Evolutionary conservation across 2,329 filamentous ascomycete species (phyloP), one percentile per base, ranked within the genome.

Genomic region (Hymenotorrendiella dingleyae): DNA sequence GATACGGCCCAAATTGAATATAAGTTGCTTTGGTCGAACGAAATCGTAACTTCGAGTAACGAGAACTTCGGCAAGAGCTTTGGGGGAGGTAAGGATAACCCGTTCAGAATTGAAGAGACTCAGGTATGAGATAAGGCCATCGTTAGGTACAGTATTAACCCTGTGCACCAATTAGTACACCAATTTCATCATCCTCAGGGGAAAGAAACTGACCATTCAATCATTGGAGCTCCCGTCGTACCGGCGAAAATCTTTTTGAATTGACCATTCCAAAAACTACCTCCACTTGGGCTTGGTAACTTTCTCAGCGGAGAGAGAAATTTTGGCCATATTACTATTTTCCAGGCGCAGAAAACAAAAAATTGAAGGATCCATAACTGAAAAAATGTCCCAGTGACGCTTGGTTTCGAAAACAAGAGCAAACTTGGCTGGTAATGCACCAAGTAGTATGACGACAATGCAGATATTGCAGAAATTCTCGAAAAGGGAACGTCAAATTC

Each of bases 11-110:
- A 91, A 66, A 1, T 72, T 70, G 32, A 64, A 64, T 24, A 76
- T 67, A 22, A 86, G 53, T 19, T 70, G 57, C 1, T 54, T 40
- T 0, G 83, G 82, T 58, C 87, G 88, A 33, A 71, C 57, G 52
- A 86, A 90, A 29, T 83, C 76, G 59, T 89, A 88, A 50, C 71
- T 79, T 47, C 79, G 82, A 14, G 75, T 78, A 20, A 80, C 77
- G 4, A 89, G 69, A 7, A 88, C 73, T 61, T 90, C 84, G 4
- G 75, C 72, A n/a, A 88, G 66, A 0, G 74, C 80, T 60, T 82
- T 82, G 16, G 82, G 71, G 2, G 67, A 76, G 3, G 73, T 76
- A 36, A 82, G 58, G 8, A 85, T 50, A n/a, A 86, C 52, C 24
- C 80, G 72, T 57, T 85, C 82, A 16, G 67, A 57, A 56, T 86